Percentiles rank a stretch among this genome's conserved stretches.
These are phyloP conservation scores for Myrica gale DNA, from an alignment of 306 rosid genomes.

Conservation along the genomic window DNA sequence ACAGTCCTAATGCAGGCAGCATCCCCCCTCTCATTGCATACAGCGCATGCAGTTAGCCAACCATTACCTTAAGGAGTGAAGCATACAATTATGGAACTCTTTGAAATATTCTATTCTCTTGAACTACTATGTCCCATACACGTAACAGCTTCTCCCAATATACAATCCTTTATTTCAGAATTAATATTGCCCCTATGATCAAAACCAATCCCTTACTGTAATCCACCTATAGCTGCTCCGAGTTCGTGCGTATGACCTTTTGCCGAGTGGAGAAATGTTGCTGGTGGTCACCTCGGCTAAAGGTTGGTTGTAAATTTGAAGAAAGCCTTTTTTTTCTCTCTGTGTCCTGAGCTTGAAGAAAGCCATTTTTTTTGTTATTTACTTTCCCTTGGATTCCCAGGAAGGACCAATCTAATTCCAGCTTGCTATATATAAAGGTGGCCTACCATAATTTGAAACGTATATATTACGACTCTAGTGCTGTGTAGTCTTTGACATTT, in stretches of 20 bases:
- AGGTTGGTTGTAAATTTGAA: background rate
- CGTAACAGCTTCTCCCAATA: constrained; percentile 26
- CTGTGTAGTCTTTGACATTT: constrained; percentile 9
- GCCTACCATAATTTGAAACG: constrained; percentile 16
- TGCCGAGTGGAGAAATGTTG: constrained; percentile 19
- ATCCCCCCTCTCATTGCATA: background rate
- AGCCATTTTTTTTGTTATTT: background rate
- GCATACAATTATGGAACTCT: constrained; percentile 16
- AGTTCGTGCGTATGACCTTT: constrained; percentile 11
- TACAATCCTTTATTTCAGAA: constrained; percentile 20
- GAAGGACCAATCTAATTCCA: constrained; percentile 1
- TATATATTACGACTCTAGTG: background rate
- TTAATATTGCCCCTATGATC: background rate
- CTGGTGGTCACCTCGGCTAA: constrained; percentile 24
- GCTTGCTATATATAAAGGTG: background rate
- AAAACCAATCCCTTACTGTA: background rate
- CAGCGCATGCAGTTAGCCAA: background rate
- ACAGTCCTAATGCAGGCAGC: constrained; percentile 6
- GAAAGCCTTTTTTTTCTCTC: background rate
- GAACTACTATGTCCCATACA: constrained; percentile 12
- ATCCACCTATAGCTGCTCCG: constrained; percentile 4
- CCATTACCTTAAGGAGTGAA: constrained; percentile 10
- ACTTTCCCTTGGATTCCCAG: constrained; percentile 33
- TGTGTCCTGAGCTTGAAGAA: too few relatives aligned
- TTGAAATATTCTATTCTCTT: constrained; percentile 11